Percentiles rank a stretch among this genome's conserved stretches.
These are phyloP conservation scores for Pleurotus salmoneostramineus DNA, from an alignment of 768 basidiomycete genomes.

Conservation along the genomic window DNA sequence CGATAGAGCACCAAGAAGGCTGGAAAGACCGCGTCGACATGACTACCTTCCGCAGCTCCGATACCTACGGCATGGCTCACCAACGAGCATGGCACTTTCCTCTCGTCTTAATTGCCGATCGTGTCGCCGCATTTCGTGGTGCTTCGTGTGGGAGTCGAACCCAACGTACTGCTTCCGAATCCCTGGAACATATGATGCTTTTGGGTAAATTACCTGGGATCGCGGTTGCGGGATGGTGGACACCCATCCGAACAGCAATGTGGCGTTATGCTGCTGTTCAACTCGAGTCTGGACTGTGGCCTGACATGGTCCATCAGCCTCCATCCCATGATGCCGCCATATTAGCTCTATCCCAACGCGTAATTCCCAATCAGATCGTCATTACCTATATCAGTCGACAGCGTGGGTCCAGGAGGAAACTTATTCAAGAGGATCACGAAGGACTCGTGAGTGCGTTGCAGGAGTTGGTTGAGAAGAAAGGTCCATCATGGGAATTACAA, in stretches of 20 bases:
- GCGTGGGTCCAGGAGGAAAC: constrained; percentile 41
- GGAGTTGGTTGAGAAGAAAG: constrained; percentile 40
- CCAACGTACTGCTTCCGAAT: constrained; percentile 71
- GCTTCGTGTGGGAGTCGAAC: constrained; percentile 55
- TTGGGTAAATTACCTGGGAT: constrained; percentile 28
- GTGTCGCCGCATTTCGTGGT: constrained; percentile 75
- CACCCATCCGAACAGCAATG: constrained; percentile 61
- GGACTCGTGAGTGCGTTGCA: constrained; percentile 47
- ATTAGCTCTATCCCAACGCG: constrained; percentile 20
- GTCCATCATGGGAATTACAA: constrained; percentile 53
- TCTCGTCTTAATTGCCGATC: constrained; percentile 63
- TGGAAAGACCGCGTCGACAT: constrained; percentile 59
- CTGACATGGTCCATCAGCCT: background rate
- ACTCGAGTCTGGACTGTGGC: background rate
- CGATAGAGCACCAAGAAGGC: constrained; percentile 65
- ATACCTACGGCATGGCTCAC: background rate
- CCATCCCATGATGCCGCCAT: background rate
- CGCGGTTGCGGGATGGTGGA: constrained; percentile 70
- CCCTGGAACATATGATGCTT: constrained; percentile 48
- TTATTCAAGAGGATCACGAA: constrained; percentile 53
- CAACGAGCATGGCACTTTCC: constrained; percentile 69
- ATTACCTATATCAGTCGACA: constrained; percentile 77
- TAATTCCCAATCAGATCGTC: constrained; percentile 48
- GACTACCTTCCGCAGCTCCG: constrained; percentile 15
- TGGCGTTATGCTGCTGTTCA: constrained; percentile 60